Conservation (phyloP, 2,329 filamentous ascomycete species). For the Pyrenophora seminiperda region DNA sequence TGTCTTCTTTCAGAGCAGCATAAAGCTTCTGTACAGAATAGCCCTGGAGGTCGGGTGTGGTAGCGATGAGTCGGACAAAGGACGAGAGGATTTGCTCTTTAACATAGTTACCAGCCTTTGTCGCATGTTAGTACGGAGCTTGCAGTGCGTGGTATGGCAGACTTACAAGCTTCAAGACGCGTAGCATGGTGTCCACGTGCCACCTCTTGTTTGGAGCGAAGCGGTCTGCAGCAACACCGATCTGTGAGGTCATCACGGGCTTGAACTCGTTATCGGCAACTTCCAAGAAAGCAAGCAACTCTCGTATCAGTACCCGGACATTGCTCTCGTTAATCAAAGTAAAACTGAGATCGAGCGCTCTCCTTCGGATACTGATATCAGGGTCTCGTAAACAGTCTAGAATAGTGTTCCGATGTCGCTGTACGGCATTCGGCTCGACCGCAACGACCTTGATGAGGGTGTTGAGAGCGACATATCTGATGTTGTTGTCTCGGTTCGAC, state of each 20-base stretch:
- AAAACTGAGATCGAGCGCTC: conserved; percentile 96
- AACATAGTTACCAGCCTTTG: conserved; percentile 84
- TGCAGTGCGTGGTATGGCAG: background rate
- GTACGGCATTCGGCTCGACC: conserved; percentile 95
- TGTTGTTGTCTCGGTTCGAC: conserved; percentile 99
- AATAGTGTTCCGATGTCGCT: conserved; percentile 96
- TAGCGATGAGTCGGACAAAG: conserved; percentile 93
- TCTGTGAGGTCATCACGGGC: conserved; percentile 96
- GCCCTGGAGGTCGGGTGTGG: conserved; percentile 90
- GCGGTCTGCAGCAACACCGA: conserved; percentile 93
- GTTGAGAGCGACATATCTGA: conserved; percentile 96
- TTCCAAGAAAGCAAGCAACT: conserved; percentile 92
- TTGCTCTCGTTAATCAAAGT: conserved; percentile 98
- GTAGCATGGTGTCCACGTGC: conserved; percentile 97
- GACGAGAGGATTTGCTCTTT: conserved; percentile 98
- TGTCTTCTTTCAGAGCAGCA: conserved; percentile 87
- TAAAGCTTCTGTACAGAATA: conserved; percentile 97
- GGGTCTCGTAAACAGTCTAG: conserved; percentile 94
- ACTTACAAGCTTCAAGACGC: conserved; percentile 76
- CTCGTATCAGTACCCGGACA: conserved; percentile 88
- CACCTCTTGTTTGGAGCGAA: conserved; percentile 97
- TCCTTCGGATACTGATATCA: conserved; percentile 94
- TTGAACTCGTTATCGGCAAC: conserved; percentile 99
- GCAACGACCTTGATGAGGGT: conserved; percentile 98
- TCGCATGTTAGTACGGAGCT: conserved; percentile 13